A percentile compares a stretch with the other conserved stretches of the same genome.
These are phyloP conservation scores for Rutstroemia sp. DNA, from an alignment of 2,329 filamentous ascomycete genomes.

Conservation along the genomic window DNA sequence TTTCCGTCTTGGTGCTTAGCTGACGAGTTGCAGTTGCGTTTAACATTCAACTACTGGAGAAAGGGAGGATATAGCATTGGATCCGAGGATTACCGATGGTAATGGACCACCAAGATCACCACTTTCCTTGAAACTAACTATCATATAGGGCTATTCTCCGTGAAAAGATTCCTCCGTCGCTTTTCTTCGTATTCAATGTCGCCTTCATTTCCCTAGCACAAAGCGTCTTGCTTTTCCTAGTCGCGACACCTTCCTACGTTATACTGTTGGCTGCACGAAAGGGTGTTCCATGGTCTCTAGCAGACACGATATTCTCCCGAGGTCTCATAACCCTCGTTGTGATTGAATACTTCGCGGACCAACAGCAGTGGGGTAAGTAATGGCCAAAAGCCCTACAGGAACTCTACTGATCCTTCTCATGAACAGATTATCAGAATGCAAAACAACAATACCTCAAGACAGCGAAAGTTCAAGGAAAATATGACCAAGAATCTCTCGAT, in stretches of 20 bases:
- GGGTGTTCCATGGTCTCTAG: conserved; percentile 42
- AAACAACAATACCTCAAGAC: conserved; percentile 69
- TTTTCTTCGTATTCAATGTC: conserved; percentile 81
- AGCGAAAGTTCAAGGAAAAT: conserved; percentile 60
- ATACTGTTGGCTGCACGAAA: conserved; percentile 67
- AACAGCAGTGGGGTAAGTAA: conserved; percentile 77
- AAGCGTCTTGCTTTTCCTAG: conserved; percentile 69
- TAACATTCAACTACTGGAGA: conserved; percentile 96
- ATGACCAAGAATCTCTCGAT: conserved; percentile 68
- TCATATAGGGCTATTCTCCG: conserved; percentile 59
- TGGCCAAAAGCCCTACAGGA: background rate
- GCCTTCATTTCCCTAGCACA: conserved; percentile 84
- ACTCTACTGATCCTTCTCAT: background rate
- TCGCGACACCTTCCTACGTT: conserved; percentile 77
- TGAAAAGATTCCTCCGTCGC: conserved; percentile 46
- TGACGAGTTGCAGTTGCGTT: conserved; percentile 46
- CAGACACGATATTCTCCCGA: conserved; percentile 52
- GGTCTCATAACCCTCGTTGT: conserved; percentile 49
- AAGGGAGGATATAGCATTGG: conserved; percentile 86
- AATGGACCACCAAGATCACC: conserved; percentile 12
- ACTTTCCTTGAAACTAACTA: conserved; percentile 6
- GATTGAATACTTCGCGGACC: conserved; percentile 76
- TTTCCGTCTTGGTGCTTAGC: conserved; percentile 5
- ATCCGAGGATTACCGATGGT: conserved; percentile 92
- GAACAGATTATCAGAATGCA: conserved; percentile 66